Base-by-base conservation (phyloP, 2,329 filamentous ascomycete genomes). In the Pseudocercospora macadamiae region DNA sequence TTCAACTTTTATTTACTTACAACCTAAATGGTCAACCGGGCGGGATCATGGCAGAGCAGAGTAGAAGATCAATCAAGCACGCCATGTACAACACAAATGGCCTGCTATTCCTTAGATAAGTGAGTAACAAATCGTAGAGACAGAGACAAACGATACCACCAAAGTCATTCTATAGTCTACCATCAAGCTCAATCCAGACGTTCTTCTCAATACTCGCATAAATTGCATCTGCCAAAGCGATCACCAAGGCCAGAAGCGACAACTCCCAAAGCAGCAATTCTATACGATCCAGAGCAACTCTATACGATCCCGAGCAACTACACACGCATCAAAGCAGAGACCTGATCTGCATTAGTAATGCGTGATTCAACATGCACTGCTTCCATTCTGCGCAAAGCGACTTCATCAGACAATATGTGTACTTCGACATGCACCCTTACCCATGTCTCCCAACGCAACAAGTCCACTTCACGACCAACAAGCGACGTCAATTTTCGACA, bases 201-300 rank as follows among this genome's bases (percentile, higher is more conserved):
- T n/a, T n/a, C n/a, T n/a, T n/a, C n/a, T n/a, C n/a, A n/a, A n/a
- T n/a, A n/a, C n/a, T n/a, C n/a, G n/a, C n/a, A n/a, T n/a, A n/a
- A n/a, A n/a, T n/a, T n/a, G n/a, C n/a, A n/a, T 19, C 9, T 51
- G n/a, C 47, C 28, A 19, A 51, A n/a, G 39, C 39, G 21, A 26
- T 19, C 9, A 30, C 4, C 47, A 51, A 53, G n/a, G 51, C 23
- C 34, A 44, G 28, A 44, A 44, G 51, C 51, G n/a, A 44, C 32
- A 32, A 21, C 14, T 45, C 51, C 51, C 21, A 53, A 53, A 39
- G 51, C 51, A 53, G 30, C 48, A 51, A 34, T 23, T 19, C 10
- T 3, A 28, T 28, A 21, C 34, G n/a, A 54, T 16, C 5, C n/a
- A 19, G 39, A 18, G 10, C 16, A 9, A 18, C 39, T 19, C 10